Conservation (phyloP, 768 basidiomycete species). For the Amanita pseudoporphyria region DNA sequence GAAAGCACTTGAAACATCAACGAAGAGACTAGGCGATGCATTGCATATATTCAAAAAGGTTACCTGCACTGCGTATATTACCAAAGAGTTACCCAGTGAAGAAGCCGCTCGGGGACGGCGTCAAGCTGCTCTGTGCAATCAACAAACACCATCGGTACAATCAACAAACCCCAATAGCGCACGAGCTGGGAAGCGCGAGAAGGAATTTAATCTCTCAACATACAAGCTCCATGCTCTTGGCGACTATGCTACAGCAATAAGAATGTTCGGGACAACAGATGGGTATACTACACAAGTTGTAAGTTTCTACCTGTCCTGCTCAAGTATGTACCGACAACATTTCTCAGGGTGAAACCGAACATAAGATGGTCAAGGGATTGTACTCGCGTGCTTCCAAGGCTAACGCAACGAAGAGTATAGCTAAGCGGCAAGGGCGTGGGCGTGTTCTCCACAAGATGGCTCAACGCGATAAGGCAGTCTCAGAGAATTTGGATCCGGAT, state of each 20-base stretch:
- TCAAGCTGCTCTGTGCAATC: background rate
- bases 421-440: slow-evolving; percentile 2
- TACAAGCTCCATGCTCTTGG: slow-evolving; percentile 22
- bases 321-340: too few relatives aligned
- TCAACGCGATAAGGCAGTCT: background rate
- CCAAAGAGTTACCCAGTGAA: slow-evolving; percentile 18
- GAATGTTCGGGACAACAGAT: slow-evolving; percentile 19
- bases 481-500: background rate
- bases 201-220: slow-evolving; percentile 14
- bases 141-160: too few relatives aligned
- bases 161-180: too few relatives aligned
- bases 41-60: slow-evolving; percentile 16
- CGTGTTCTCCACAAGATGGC: background rate
- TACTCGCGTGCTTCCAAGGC: slow-evolving; percentile 24
- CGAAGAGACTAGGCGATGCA: slow-evolving; percentile 17
- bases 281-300: slow-evolving; percentile 24
- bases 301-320: background rate
- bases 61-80: slow-evolving; percentile 13
- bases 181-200: background rate
- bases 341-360: slow-evolving; percentile 30
- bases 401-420: slow-evolving; percentile 10
- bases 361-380: slow-evolving; percentile 23
- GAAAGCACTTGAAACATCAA: slow-evolving; percentile 15
- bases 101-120: slow-evolving; percentile 13
- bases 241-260: slow-evolving; percentile 17